Percentiles rank a stretch among this genome's conserved stretches.
Evolutionary conservation across 371 early-diverging fungal species (phyloP).

Genomic region (Gilbertella persicaria): DNA sequence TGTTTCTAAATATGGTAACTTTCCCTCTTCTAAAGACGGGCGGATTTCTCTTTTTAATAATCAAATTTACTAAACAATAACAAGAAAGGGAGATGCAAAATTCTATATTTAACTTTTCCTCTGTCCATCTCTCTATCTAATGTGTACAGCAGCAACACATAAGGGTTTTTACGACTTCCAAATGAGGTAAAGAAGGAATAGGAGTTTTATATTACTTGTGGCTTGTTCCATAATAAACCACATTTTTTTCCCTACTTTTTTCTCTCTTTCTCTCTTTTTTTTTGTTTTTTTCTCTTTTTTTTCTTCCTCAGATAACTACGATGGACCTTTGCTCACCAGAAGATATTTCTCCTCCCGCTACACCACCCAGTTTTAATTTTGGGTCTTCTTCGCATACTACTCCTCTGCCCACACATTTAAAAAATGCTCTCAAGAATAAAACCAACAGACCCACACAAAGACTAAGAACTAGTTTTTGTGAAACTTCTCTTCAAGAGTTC

Average conservation of each 20-base stretch:
- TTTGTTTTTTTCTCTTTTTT: neutral
- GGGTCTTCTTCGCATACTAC: conserved; percentile 17
- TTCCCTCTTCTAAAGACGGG: no score
- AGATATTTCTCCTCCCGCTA: conserved; percentile 52
- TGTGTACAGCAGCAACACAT: no score
- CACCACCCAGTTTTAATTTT: conserved; percentile 44
- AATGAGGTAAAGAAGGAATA: no score
- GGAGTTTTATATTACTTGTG: neutral
- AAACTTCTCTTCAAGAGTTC: conserved; percentile 6
- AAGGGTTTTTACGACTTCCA: no score
- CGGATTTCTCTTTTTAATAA: no score
- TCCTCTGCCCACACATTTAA: conserved; percentile 20
- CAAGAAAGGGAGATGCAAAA: no score
- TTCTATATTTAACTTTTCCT: no score
- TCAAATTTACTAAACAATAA: no score
- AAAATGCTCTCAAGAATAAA: conserved; percentile 4
- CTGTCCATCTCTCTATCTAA: no score
- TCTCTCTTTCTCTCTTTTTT: neutral
- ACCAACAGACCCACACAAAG: conserved; percentile 32
- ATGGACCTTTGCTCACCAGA: conserved; percentile 26
- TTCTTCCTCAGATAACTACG: neutral
- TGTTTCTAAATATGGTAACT: no score
- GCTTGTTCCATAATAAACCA: neutral
- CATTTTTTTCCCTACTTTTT: neutral
- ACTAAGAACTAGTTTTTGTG: conserved; percentile 12